Base-by-base conservation (phyloP, 2,329 filamentous ascomycete species). In the Paraphaeosphaeria sporulosa region DNA sequence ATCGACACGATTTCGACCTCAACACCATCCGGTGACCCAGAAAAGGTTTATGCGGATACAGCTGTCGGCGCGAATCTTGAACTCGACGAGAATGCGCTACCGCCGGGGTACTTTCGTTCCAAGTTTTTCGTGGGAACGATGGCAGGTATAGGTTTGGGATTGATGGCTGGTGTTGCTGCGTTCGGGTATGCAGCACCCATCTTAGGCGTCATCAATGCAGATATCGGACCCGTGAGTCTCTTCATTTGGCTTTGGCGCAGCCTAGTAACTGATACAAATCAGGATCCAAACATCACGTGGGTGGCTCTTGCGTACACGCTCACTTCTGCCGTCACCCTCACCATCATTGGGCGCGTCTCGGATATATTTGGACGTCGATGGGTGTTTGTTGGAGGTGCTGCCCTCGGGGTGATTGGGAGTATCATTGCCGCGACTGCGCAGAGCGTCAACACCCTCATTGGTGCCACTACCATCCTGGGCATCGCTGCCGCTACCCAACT, bases 371-470 rank as follows among this genome's bases (percentile, higher is more conserved):
- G 76, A 67, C 12, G 63, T 15, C 55, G 61, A 9, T 36, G 74
- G 9, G 52, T 78, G 0, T 77, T 77, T 9, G 72, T 78, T 32
- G 73, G 64, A 25, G 76, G 74, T 13, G 61, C 55, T 17, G 62
- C 71, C 6, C 60, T 78, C 9, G 74, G 73, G 5, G 47, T 66
- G 30, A 61, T 66, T 27, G 64, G 64, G 2, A 53, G 53, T 38
- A 63, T 66, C 38, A 46, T 66, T 30, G 57, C 59, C 15, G 62
- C 62, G 5, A 66, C 62, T 25, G 61, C 64, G n/a, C 25, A 66
- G 21, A 59, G 44, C 36, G 55, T 66, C 21, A 56, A 59, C 27
- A 57, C 57, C 5, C 54, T 59, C 25, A 64, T 62, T 19, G 55
- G 55, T 13, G 61, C 57, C 8, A 64, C 49, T 5, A 59, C 60